A percentile compares a stretch with the other conserved stretches of the same genome.
Conservation (phyloP, 208 protist species). For the Crithidia sp. region DNA sequence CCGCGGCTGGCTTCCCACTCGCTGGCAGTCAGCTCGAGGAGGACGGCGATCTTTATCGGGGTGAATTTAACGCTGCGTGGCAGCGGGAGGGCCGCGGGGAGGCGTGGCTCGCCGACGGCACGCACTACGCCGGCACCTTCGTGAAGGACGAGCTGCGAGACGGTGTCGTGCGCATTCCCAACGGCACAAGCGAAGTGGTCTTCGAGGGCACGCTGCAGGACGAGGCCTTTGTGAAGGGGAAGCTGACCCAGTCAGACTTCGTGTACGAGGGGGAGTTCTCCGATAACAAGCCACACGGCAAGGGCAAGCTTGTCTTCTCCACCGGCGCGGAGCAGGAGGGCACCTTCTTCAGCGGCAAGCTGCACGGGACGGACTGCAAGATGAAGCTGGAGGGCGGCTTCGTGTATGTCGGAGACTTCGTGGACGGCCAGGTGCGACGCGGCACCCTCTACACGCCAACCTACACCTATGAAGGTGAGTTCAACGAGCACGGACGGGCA, state of each 20-base stretch:
- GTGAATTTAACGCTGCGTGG: constrained; percentile 84
- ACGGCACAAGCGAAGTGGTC: constrained; percentile 80
- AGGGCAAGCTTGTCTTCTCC: constrained; percentile 73
- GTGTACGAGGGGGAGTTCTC: constrained; percentile 86
- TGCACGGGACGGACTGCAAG: constrained; percentile 84
- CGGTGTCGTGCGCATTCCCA: constrained; percentile 88
- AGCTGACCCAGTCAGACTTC: constrained; percentile 81
- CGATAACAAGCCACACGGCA: constrained; percentile 87
- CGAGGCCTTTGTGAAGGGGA: constrained; percentile 84
- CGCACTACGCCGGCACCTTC: constrained; percentile 84
- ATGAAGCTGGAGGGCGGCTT: constrained; percentile 93
- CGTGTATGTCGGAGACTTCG: constrained; percentile 89
- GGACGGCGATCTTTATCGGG: constrained; percentile 89
- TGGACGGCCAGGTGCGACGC: constrained; percentile 77
- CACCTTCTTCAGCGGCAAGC: constrained; percentile 86
- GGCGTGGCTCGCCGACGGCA: constrained; percentile 89
- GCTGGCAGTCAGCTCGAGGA: constrained; percentile 83
- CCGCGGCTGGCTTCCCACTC: constrained; percentile 61
- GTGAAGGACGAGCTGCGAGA: constrained; percentile 76
- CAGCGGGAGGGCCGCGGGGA: constrained; percentile 86
- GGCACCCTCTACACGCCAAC: constrained; percentile 89
- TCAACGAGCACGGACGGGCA: constrained; percentile 86
- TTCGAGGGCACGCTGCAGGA: constrained; percentile 83
- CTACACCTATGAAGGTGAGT: constrained; percentile 92
- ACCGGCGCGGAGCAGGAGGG: constrained; percentile 86